Conservation (phyloP, 2,329 filamentous ascomycete genomes). For the Colletotrichum karsti region DNA sequence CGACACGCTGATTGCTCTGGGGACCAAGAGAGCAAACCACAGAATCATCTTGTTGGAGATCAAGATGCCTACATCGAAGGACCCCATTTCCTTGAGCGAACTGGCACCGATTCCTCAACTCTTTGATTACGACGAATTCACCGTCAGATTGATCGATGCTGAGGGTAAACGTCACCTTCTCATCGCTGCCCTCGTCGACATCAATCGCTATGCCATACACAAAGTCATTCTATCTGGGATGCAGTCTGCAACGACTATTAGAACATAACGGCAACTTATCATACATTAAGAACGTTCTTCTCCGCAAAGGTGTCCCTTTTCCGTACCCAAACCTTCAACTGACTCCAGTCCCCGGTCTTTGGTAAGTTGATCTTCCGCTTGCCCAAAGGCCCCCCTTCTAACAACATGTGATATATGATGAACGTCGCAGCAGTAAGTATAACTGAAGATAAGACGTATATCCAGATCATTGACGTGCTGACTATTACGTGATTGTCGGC, state of each 20-base stretch:
- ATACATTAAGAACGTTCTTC: slow-evolving; percentile 20
- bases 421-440: slow-evolving; percentile 42
- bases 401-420: slow-evolving; percentile 21
- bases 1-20: slow-evolving; percentile 35
- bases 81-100: slow-evolving; percentile 17
- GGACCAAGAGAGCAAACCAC: slow-evolving; percentile 30
- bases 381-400: not conserved
- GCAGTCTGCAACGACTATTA: not conserved
- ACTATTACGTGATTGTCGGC: slow-evolving; percentile 36
- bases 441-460: slow-evolving; percentile 41
- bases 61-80: slow-evolving; percentile 15
- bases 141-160: slow-evolving; percentile 19
- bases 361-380: not conserved
- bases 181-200: slow-evolving; percentile 33
- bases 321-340: not conserved
- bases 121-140: slow-evolving; percentile 32
- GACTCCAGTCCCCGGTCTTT: not conserved
- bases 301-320: not conserved
- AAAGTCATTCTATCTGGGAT: slow-evolving; percentile 10
- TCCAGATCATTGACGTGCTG: slow-evolving; percentile 47
- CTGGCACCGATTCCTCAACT: slow-evolving; percentile 29
- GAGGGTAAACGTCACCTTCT: slow-evolving; percentile 30
- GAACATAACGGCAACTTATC: not conserved
- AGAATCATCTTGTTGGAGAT: slow-evolving; percentile 35
- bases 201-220: slow-evolving; percentile 34